Conservation (phyloP, 371 early-diverging fungal species). For the Cokeromyces recurvatus region DNA sequence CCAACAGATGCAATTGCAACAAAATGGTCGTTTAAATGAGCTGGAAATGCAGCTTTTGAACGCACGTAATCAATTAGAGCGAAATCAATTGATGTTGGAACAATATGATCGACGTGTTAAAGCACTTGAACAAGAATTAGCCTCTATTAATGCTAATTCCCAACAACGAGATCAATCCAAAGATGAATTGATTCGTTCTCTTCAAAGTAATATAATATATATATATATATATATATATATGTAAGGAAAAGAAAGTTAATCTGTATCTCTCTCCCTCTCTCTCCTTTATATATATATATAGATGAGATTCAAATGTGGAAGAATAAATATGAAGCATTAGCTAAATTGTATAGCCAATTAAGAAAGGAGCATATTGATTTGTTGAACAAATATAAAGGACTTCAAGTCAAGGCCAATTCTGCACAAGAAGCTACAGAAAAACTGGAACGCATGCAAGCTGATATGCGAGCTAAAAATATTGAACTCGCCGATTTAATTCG, state of each 20-base stretch:
- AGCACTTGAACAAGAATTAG: conserved; percentile 79
- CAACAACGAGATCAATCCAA: conserved; percentile 69
- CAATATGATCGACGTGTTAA: conserved; percentile 79
- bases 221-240: no score
- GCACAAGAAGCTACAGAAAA: conserved; percentile 73
- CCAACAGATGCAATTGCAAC: conserved; percentile 71
- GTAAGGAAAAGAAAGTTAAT: no score
- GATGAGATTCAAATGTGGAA: conserved; percentile 82
- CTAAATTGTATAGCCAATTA: conserved; percentile 93
- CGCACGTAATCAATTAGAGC: conserved; percentile 72
- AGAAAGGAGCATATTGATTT: conserved; percentile 95
- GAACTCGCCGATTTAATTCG: conserved; percentile 80
- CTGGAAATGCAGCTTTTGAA: conserved; percentile 76
- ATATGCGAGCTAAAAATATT: conserved; percentile 75
- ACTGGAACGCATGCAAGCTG: conserved; percentile 72
- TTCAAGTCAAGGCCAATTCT: conserved; percentile 76
- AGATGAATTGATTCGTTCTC: conserved; percentile 69
- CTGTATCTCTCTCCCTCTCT: no score
- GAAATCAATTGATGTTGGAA: conserved; percentile 77
- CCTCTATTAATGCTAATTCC: conserved; percentile 61
- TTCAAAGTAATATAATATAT: conserved; percentile 80
- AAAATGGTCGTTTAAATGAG: conserved; percentile 71
- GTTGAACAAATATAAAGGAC: conserved; percentile 79
- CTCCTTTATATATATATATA: no score
- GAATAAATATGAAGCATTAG: conserved; percentile 87